Conservation (phyloP, 805 yeast genomes). For the Komagataella mondaviorum region DNA sequence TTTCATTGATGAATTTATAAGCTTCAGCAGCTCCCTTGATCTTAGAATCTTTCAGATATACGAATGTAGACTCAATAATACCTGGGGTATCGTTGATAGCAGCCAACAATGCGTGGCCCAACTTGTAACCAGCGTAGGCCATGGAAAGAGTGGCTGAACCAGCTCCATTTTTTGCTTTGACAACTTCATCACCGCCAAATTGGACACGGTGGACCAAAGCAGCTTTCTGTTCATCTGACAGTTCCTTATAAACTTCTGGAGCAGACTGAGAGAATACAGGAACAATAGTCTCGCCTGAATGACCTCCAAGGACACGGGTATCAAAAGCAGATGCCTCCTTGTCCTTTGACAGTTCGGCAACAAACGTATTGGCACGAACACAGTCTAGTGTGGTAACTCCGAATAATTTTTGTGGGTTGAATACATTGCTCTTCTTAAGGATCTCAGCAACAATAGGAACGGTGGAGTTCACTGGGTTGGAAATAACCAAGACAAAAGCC, state of each 20-base stretch:
- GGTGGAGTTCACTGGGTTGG: slow-evolving; percentile 90
- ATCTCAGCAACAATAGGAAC: slow-evolving; percentile 83
- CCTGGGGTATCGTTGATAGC: slow-evolving; percentile 46
- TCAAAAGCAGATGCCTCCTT: slow-evolving; percentile 35
- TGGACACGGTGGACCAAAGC: slow-evolving; percentile 76
- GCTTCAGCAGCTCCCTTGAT: slow-evolving; percentile 41
- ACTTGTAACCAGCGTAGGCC: slow-evolving; percentile 86
- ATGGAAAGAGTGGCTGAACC: slow-evolving; percentile 89
- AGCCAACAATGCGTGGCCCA: slow-evolving; percentile 46
- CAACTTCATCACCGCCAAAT: slow-evolving; percentile 95
- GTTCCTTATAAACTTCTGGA: slow-evolving; percentile 13
- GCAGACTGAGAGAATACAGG: slow-evolving; percentile 52
- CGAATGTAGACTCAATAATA: slow-evolving; percentile 55
- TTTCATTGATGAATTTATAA: slow-evolving; percentile 23
- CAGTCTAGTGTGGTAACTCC: slow-evolving; percentile 87
- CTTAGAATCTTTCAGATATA: slow-evolving; percentile 30
- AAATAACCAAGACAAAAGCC: slow-evolving; percentile 70
- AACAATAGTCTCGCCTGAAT: slow-evolving; percentile 89
- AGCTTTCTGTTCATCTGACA: slow-evolving; percentile 25
- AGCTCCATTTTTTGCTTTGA: slow-evolving; percentile 85
- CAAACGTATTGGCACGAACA: slow-evolving; percentile 77
- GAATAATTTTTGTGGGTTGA: slow-evolving; percentile 59
- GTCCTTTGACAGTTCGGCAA: slow-evolving; percentile 35
- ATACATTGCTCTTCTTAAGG: slow-evolving; percentile 51
- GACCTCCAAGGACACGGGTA: slow-evolving; percentile 84